Evolutionary conservation across 352 stramenopile species (phyloP), one percentile per base, ranked within the genome.

Genomic region (Pythium insidiosum): DNA sequence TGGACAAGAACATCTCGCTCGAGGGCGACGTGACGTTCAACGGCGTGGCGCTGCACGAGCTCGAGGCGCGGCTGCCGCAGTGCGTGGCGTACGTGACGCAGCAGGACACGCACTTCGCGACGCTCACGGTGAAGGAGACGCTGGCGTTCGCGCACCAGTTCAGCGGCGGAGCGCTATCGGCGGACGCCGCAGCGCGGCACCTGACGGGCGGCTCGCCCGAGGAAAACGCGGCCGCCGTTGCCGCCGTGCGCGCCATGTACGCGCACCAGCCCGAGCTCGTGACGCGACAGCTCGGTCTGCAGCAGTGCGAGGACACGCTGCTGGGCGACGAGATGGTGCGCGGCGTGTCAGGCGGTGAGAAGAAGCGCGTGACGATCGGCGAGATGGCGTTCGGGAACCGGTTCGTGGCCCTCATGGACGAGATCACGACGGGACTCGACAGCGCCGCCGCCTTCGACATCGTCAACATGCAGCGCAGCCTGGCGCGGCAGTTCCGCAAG

Each of bases 351-450:
- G 68, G 68, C 20, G 68, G 66, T 4, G 66, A 75, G 36, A 54
- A 64, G 38, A 68, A 71, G 53, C 62, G 68, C 22, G 55, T 75
- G 41, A 78, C 64, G 11, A 56, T 55, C 9, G 50, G 42, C 16
- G 63, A 81, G 63, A 96, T 97, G 66, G 59, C 85, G 25, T 77
- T 89, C 38, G 63, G 66, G 23, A 57, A 58, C 23, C 61, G 74
- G 45, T 70, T 68, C 36, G 73, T 96, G 5, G 62, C 80, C 28
- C 70, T 90, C 34, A 74, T 83, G 38, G 91, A 97, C 50, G 78
- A 95, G 62, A 96, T 98, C 55, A 90, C 69, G 43, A 97, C 88
- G 6, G 93, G 90, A 1, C 73, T 98, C 18, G 90, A 98, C 68
- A 76, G 67, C 24, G 74, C 84, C 6, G 92, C 85, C 11, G 93